A percentile compares a stretch with the other conserved stretches of the same genome.
These are phyloP conservation scores for Eutypella sp. DNA, from an alignment of 2,329 filamentous ascomycete genomes.

Conservation along the genomic window DNA sequence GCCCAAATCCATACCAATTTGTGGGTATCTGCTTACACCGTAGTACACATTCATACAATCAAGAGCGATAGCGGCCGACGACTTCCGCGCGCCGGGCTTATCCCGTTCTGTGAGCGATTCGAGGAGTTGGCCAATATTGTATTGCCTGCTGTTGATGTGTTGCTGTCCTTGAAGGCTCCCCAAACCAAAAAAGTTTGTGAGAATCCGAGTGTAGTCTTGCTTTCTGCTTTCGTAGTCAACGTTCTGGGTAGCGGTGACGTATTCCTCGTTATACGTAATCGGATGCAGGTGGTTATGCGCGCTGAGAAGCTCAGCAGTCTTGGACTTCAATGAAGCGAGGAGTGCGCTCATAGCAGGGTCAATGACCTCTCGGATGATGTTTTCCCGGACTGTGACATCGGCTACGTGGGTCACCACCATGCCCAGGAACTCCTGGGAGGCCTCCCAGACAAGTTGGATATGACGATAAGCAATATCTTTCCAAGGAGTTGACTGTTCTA, in stretches of 20 bases:
- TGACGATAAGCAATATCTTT: conserved; percentile 41
- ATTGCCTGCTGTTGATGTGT: neutral
- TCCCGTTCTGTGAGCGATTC: conserved; percentile 8
- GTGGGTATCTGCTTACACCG: conserved; percentile 18
- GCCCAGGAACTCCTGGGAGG: conserved; percentile 41
- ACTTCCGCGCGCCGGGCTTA: conserved; percentile 20
- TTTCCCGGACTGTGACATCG: conserved; percentile 32
- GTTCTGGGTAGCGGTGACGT: conserved; percentile 31
- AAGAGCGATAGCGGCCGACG: conserved; percentile 27
- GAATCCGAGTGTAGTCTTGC: conserved; percentile 10
- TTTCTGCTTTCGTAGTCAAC: conserved; percentile 6
- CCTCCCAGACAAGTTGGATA: conserved; percentile 40
- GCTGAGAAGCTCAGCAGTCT: conserved; percentile 39
- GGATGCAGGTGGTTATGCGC: conserved; percentile 42
- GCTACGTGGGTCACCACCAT: conserved; percentile 38
- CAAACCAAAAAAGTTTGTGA: conserved; percentile 18
- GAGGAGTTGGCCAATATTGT: conserved; percentile 15
- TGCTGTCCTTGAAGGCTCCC: neutral
- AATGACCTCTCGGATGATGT: conserved; percentile 33
- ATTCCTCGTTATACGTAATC: conserved; percentile 50
- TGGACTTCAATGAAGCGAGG: conserved; percentile 30
- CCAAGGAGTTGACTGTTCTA: conserved; percentile 54
- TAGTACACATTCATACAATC: conserved; percentile 33
- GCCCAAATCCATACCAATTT: neutral
- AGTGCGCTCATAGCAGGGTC: conserved; percentile 35